Evolutionary conservation across 768 basidiomycete species (phyloP).

Genomic region (Leccinum ochraceum): DNA sequence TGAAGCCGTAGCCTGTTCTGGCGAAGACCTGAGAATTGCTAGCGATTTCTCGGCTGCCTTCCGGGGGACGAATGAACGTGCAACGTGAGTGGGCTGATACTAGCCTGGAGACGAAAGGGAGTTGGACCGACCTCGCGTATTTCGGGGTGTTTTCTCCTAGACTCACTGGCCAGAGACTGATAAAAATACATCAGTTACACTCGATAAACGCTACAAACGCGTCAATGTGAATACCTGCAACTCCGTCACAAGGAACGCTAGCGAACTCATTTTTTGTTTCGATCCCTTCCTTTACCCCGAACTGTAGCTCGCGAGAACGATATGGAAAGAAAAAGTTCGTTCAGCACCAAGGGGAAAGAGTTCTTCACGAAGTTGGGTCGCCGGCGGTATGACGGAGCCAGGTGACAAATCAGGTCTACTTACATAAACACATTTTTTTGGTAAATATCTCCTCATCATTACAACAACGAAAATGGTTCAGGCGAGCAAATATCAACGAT

Average conservation of each 20-base stretch:
- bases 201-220: background rate
- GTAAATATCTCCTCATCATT: too few species aligned
- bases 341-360: background rate
- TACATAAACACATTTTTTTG: too few species aligned
- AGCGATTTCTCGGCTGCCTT: slow-evolving; percentile 71
- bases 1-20: slow-evolving; percentile 72
- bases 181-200: slow-evolving; percentile 6
- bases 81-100: slow-evolving; percentile 9
- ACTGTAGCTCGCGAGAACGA: background rate
- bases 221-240: slow-evolving; percentile 51
- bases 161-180: slow-evolving; percentile 86
- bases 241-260: slow-evolving; percentile 72
- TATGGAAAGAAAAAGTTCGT: background rate
- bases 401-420: too few species aligned
- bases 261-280: slow-evolving; percentile 53
- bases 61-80: background rate
- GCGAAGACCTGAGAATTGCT: slow-evolving; percentile 75
- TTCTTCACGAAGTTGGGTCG: too few species aligned
- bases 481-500: too few species aligned
- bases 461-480: too few species aligned
- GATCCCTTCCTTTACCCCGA: background rate
- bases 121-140: slow-evolving; percentile 74
- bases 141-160: slow-evolving; percentile 85
- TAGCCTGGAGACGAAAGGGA: background rate
- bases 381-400: too few species aligned